Base-by-base conservation (phyloP, 768 basidiomycete species). In the Leccinellum luteum region DNA sequence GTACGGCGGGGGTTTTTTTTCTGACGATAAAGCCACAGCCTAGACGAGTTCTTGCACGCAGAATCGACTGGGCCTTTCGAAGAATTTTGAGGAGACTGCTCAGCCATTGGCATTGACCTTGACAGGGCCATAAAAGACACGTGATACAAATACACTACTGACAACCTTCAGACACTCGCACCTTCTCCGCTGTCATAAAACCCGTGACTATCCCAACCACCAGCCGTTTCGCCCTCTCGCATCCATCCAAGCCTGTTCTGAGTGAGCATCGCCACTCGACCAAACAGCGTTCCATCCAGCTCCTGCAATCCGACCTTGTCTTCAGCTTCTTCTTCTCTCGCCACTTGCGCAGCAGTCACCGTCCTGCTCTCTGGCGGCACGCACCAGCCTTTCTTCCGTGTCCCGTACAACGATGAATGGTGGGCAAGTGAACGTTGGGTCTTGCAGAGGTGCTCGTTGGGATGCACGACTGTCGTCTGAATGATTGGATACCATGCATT, bases 201-300 rank as follows among this genome's bases (percentile, higher is more conserved):
- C 30, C 64, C 68, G 3, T 61, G 52, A 0, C 25, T 5, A 17
- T 71, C 61, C 71, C 69, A 72, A 1, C 38, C 41, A 28, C 71
- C 66, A 5, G 43, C 55, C 0, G 48, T 50, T 55, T 71, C 71
- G 1, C 76, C 78, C 51, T 82, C 78, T 41, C 76, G 66, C 38
- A 75, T 70, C 74, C 75, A 75, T 13, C 75, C 72, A 58, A 75
- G 41, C 32, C 69, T 69, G 58, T 77, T 72, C 53, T 78, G 74
- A 10, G 81, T 82, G 65, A 86, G 65, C 43, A 74, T 75, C 13
- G 85, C 86, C 0, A 75, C 75, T 31, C 86, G 75, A 25, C 84
- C 62, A 67, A 90, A 90, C 43, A 90, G 50, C n/a, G 83, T 81
- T 6, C 86, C 86, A 66, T 89, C 87, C 21, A 82, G 64, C 25